phyloP scores from a whole-genome alignment of 192 early-diverging fungal genomes.

The Geranomyces variabilis region DNA sequence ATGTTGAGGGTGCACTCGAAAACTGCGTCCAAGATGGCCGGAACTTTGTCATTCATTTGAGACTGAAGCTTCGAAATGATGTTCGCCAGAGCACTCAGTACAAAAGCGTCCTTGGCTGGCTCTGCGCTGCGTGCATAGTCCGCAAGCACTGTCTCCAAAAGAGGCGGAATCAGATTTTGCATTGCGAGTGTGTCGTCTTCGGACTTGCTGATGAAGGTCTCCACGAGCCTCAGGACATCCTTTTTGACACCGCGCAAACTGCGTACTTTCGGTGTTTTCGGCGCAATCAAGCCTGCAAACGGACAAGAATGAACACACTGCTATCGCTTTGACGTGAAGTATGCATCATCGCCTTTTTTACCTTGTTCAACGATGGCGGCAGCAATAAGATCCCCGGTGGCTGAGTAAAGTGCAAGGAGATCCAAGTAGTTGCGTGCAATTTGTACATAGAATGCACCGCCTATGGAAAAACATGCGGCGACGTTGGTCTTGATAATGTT shows the following conservation, averaged over 20 bases:
- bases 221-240: constrained; percentile 90
- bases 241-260: constrained; percentile 95
- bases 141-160: constrained; percentile 85
- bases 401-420: constrained; percentile 89
- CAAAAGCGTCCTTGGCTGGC: constrained; percentile 92
- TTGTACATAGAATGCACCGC: constrained; percentile 85
- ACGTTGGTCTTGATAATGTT: constrained; percentile 97
- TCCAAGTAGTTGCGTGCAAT: constrained; percentile 88
- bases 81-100: constrained; percentile 88
- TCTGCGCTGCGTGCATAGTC: constrained; percentile 90
- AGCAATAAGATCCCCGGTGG: constrained; percentile 77
- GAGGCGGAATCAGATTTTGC: constrained; percentile 84
- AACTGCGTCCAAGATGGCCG: constrained; percentile 85
- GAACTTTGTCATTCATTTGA: constrained; percentile 82
- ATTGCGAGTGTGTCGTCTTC: constrained; percentile 83
- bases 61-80: constrained; percentile 81
- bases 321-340: not conserved
- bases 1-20: constrained; percentile 98
- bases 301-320: constrained; percentile 17
- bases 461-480: constrained; percentile 84
- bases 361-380: constrained; percentile 21
- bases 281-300: constrained; percentile 82
- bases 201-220: constrained; percentile 86
- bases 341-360: not conserved
- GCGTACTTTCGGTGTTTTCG: constrained; percentile 86